Base-by-base conservation (phyloP, 345 rosid species). In the Euclidium syriacum region DNA sequence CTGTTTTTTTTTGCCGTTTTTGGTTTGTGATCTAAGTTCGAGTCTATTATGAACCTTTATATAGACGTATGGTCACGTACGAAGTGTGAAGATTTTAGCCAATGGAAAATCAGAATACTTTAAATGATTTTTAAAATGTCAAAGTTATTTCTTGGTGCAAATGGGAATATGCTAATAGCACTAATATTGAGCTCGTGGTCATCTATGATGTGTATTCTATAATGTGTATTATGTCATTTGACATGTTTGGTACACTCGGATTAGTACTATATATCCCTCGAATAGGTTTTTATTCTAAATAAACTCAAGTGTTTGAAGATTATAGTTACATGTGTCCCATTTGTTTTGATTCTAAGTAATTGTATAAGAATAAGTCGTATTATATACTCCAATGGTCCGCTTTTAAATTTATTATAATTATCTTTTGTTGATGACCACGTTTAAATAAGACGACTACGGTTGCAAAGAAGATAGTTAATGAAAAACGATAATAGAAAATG, bases 61-160 rank as follows among this genome's bases (percentile, higher is more conserved):
- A 71, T 71, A 71, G 75, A 40, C 47, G 2, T n/a, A n/a, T n/a
- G n/a, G n/a, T n/a, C n/a, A n/a, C n/a, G n/a, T 39, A 33, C 30
- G 12, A 34, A 39, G 25, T 25, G 17, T 56, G 46, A 33, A 49
- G 60, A 14, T 41, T 27, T 25, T 22, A 56, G 18, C 70, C 70
- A 70, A 70, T 70, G 16, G 39, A 42, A 57, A 58, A 35, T 39
- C 36, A 22, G 52, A 38, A 35, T 64, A 49, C 18, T 70, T 38
- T 18, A 32, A 19, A 18, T n/a, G n/a, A n/a, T n/a, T 2, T 24
- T 17, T 11, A 40, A n/a, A 41, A 29, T 34, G 19, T 22, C 29
- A 49, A 26, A 44, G 54, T 44, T 30, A 46, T 22, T 4, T 40
- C 26, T 56, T 40, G 70, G 70, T 56, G 65, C 52, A 24, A 18